Percentiles rank a stretch among this genome's conserved stretches.
Conservation (phyloP, 805 yeast species). For the Blastobotrys peoriensis region DNA sequence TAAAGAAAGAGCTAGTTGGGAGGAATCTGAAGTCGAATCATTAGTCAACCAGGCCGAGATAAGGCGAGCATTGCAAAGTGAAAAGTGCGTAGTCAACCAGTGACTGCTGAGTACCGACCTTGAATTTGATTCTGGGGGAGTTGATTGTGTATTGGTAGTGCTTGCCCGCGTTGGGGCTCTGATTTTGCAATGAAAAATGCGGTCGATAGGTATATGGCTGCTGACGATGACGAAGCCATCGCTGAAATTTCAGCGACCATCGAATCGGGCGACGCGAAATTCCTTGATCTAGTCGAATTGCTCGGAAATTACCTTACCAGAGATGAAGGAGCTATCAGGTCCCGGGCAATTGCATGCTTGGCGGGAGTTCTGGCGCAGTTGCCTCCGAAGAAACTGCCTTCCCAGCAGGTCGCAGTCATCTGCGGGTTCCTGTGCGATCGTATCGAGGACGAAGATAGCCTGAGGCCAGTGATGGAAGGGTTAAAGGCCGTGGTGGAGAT, state of each 20-base stretch:
- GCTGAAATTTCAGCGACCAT: slow-evolving; percentile 16
- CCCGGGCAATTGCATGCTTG: slow-evolving; percentile 38
- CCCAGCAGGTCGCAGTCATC: slow-evolving; percentile 32
- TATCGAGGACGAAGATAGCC: slow-evolving; percentile 55
- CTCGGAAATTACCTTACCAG: slow-evolving; percentile 61
- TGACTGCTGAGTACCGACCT: too few species aligned
- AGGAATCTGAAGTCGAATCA: too few species aligned
- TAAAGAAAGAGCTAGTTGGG: too few species aligned
- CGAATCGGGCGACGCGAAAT: slow-evolving; percentile 26
- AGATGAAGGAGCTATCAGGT: slow-evolving; percentile 47
- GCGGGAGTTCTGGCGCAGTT: slow-evolving; percentile 34
- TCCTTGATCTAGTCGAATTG: slow-evolving; percentile 49
- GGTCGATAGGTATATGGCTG: slow-evolving; percentile 37
- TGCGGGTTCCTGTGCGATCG: slow-evolving; percentile 55
- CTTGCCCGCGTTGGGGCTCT: too few species aligned
- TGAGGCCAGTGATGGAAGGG: slow-evolving; percentile 49
- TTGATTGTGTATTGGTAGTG: too few species aligned
- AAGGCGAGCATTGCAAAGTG: too few species aligned
- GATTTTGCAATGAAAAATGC: too few species aligned
- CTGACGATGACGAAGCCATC: slow-evolving; percentile 31
- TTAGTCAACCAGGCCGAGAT: too few species aligned
- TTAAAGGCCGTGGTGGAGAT: slow-evolving; percentile 45
- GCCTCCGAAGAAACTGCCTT: slow-evolving; percentile 27
- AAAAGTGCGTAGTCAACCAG: too few species aligned
- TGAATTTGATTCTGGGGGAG: too few species aligned